A percentile compares a stretch with the other conserved stretches of the same genome.
Conservation (phyloP, 2,329 filamentous ascomycete species). For the Arthroderma sp. region DNA sequence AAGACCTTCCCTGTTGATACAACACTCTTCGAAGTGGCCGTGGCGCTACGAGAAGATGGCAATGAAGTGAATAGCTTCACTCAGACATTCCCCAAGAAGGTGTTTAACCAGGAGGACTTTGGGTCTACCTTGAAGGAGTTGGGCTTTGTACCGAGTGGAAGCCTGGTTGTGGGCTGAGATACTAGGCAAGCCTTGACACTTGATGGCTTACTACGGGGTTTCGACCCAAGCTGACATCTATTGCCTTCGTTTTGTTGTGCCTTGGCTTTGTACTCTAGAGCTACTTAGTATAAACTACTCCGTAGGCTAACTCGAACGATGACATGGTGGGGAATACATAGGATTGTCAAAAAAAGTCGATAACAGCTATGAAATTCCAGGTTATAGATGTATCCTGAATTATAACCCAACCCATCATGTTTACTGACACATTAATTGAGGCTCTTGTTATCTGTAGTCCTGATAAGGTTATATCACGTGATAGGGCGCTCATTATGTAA, state of each 20-base stretch:
- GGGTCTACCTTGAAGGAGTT: conserved; percentile 87
- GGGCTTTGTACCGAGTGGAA: conserved; percentile 80
- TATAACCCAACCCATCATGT: not conserved
- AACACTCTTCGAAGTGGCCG: conserved; percentile 83
- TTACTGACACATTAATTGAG: too few species aligned
- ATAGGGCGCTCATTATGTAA: not conserved
- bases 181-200: not conserved
- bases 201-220: not conserved
- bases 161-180: conserved; percentile 54
- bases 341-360: too few species aligned
- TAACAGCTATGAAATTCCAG: not conserved
- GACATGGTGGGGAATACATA: not conserved
- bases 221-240: too few species aligned
- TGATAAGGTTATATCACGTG: not conserved
- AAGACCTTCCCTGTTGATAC: conserved; percentile 84
- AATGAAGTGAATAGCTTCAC: conserved; percentile 62
- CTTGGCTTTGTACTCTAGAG: too few species aligned
- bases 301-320: not conserved
- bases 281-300: not conserved
- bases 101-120: conserved; percentile 63
- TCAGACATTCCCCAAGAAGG: conserved; percentile 77
- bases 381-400: not conserved
- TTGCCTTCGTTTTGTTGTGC: too few species aligned
- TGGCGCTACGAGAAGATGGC: conserved; percentile 61
- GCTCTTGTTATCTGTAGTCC: not conserved